A percentile compares a stretch with the other conserved stretches of the same genome.
These are phyloP conservation scores for Ogataea angusta DNA, from an alignment of 805 yeast species.

Conservation along the genomic window DNA sequence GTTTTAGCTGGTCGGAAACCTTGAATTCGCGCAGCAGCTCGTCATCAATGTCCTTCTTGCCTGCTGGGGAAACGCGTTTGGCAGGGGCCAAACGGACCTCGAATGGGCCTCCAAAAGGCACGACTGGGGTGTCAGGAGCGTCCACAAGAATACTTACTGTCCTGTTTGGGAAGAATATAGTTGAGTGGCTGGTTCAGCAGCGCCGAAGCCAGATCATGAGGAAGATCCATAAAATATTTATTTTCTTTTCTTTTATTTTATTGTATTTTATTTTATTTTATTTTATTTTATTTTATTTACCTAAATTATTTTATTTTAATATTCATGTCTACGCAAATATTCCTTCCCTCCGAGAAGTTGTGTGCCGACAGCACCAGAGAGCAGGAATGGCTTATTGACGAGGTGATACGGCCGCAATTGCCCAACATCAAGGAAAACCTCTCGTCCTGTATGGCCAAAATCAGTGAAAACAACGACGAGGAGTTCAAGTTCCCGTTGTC, in stretches of 20 bases:
- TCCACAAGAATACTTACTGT: slow-evolving; percentile 27
- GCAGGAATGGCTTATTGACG: slow-evolving; percentile 45
- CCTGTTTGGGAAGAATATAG: slow-evolving; percentile 39
- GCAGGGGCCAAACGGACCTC: slow-evolving; percentile 13
- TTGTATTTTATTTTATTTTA: not conserved
- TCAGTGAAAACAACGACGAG: slow-evolving; percentile 36
- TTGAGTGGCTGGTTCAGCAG: slow-evolving; percentile 32
- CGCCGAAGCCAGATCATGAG: slow-evolving; percentile 21
- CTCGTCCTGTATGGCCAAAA: slow-evolving; percentile 36
- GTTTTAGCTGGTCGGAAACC: slow-evolving; percentile 20
- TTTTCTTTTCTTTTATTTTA: not conserved
- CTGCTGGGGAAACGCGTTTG: slow-evolving; percentile 2
- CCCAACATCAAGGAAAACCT: slow-evolving; percentile 46
- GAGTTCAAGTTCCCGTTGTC: slow-evolving; percentile 57
- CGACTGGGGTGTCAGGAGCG: slow-evolving; percentile 10
- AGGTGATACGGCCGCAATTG: slow-evolving; percentile 45
- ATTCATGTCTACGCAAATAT: slow-evolving; percentile 28
- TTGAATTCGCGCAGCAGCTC: slow-evolving; percentile 20
- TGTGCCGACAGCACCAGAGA: slow-evolving; percentile 27
- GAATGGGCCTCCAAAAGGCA: slow-evolving; percentile 30
- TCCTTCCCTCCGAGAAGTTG: slow-evolving; percentile 5
- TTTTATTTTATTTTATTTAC: not conserved
- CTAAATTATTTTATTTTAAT: not conserved
- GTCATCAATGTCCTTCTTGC: slow-evolving; percentile 25
- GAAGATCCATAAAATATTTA: slow-evolving; percentile 6